Conservation (phyloP, 75 land plant species). For the Pinus albicaulis region DNA sequence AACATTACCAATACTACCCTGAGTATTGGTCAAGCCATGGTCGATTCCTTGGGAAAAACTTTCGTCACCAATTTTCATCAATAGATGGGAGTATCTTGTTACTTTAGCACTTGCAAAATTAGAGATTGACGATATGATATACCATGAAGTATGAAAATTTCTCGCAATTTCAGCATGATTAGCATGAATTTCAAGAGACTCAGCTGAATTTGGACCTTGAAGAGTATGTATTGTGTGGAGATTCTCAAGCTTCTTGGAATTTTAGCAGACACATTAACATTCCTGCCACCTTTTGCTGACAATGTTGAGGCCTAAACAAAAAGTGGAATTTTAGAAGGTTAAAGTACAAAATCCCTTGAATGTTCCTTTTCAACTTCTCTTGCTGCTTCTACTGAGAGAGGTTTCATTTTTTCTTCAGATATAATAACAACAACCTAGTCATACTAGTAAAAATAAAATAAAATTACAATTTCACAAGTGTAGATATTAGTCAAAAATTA, state of each 20-base stretch:
- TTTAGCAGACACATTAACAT: neutral
- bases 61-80: no score
- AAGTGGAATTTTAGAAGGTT: neutral
- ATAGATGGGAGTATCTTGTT: no score
- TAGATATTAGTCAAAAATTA: no score
- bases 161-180: slow-evolving; percentile 46
- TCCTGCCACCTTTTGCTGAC: neutral
- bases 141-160: slow-evolving; percentile 47
- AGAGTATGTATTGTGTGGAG: slow-evolving; percentile 12
- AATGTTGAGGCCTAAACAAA: neutral
- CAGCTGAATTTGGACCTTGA: slow-evolving; percentile 15
- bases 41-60: no score
- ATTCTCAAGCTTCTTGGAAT: slow-evolving; percentile 17
- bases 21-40: no score
- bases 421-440: neutral
- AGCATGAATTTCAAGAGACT: slow-evolving; percentile 13
- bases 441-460: no score
- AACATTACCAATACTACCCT: no score
- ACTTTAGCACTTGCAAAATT: no score
- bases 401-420: neutral
- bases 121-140: no score
- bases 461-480: no score
- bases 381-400: neutral
- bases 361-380: neutral
- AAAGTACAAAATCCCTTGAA: neutral